Evolutionary conservation across 2,329 filamentous ascomycete species (phyloP), one percentile per base, ranked within the genome.

Genomic region (Ceratocystis cacaofunesta): DNA sequence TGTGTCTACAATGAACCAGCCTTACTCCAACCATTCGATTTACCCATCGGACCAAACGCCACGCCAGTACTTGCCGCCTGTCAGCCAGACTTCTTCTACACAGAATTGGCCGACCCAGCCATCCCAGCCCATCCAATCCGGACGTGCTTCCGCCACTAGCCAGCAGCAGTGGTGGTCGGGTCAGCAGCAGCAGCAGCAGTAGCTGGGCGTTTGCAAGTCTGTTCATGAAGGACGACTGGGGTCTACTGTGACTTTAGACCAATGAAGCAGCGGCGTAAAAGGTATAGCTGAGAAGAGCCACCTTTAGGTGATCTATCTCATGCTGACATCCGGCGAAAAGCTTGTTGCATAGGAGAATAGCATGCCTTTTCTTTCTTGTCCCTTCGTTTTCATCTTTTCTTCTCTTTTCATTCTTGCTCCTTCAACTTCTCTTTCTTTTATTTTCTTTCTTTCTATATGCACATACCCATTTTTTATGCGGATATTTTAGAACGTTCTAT

Each of bases 21-120:
- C 78, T 44, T 85, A 84, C 70, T n/a, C 80, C 30, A 77, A 79
- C 6, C 82, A 84, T 70, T 79, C 78, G 63, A 82, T 86, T 70
- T 85, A 85, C 69, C 76, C 82, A 19, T 75, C 83, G 32, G 85
- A 87, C 60, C 83, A 85, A 74, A 85, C 82, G 1, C 81, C 83
- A 3, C 78, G 85, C 63, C 82, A 85, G 71, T 87, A 87, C 76
- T 82, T 90, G 83, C 84, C 87, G 71, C 79, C 85, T 75, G 76
- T 81, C 74, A 75, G 80, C 70, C 74, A 84, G 3, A 75, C 75
- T 3, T 74, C 76, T 5, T 79, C 25, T 78, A 28, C 79, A 1
- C 82, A 83, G 68, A 72, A 76, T 3, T 84, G 80, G 80, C 78
- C 78, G 5, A 77, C 83, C 46, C 84, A 87, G 70, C 85, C 86